Evolutionary conservation across 495 filamentous ascomycete species (phyloP).

Genomic region (Hypoxylon cercidicola): DNA sequence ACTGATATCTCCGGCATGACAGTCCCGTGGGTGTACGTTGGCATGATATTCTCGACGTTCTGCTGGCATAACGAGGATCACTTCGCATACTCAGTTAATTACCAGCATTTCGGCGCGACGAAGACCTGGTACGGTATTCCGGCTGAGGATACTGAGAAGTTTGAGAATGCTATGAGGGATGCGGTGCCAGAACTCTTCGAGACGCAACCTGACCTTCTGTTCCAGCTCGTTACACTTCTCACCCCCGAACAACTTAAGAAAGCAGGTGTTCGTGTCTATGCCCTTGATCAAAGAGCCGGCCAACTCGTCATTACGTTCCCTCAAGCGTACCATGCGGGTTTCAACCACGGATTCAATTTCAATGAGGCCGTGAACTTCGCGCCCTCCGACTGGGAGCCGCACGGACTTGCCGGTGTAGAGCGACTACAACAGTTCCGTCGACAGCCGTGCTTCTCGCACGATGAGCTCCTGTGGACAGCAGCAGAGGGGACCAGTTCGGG

Average conservation of each 20-base stretch:
- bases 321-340: slow-evolving; percentile 90
- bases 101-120: slow-evolving; percentile 97
- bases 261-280: slow-evolving; percentile 91
- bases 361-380: slow-evolving; percentile 99
- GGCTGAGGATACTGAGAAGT: slow-evolving; percentile 89
- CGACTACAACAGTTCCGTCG: slow-evolving; percentile 87
- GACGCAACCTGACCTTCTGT: slow-evolving; percentile 94
- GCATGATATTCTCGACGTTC: slow-evolving; percentile 99
- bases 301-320: slow-evolving; percentile 97
- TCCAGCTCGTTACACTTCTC: slow-evolving; percentile 94
- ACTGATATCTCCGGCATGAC: slow-evolving; percentile 99
- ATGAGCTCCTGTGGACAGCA: slow-evolving; percentile 93
- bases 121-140: slow-evolving; percentile 99
- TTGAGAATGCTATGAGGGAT: slow-evolving; percentile 93
- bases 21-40: slow-evolving; percentile 99
- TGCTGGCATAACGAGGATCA: slow-evolving; percentile 99
- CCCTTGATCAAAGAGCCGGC: slow-evolving; percentile 92
- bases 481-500: slow-evolving; percentile 71
- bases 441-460: slow-evolving; percentile 96
- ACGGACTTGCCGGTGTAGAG: slow-evolving; percentile 85
- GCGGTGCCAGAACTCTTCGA: slow-evolving; percentile 97
- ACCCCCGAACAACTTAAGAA: slow-evolving; percentile 95
- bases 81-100: slow-evolving; percentile 97
- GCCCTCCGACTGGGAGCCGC: slow-evolving; percentile 95
- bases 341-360: slow-evolving; percentile 98